A percentile compares a stretch with the other conserved stretches of the same genome.
Conservation (phyloP, 2,329 filamentous ascomycete genomes). For the Neopestalotiopsis rosae region DNA sequence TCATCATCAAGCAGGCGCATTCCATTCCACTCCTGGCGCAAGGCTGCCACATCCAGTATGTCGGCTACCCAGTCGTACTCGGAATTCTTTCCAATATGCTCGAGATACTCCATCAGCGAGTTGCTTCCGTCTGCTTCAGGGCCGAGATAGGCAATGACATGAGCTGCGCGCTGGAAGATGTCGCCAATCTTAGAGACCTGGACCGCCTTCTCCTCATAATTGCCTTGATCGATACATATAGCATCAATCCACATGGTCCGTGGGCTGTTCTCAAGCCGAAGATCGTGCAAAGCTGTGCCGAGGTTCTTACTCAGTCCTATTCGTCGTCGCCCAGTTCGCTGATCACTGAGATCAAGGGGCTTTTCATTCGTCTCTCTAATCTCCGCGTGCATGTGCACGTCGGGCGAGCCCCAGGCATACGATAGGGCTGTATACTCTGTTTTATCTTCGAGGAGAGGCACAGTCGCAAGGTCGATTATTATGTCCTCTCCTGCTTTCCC, state of each 20-base stretch:
- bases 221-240: neutral
- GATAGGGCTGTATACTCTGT: neutral
- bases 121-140: neutral
- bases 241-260: neutral
- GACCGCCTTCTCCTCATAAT: neutral
- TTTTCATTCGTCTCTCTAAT: neutral
- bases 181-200: neutral
- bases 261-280: neutral
- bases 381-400: neutral
- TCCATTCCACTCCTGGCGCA: neutral
- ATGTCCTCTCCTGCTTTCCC: neutral
- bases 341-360: neutral
- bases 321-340: neutral
- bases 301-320: neutral
- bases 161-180: neutral
- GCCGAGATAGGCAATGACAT: neutral
- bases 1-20: neutral
- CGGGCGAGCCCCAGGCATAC: constrained; percentile 8
- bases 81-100: neutral
- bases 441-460: neutral
- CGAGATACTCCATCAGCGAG: neutral
- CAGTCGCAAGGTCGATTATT: neutral
- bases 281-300: neutral
- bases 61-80: neutral
- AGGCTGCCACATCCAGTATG: neutral